Percentiles rank a stretch among this genome's conserved stretches.
phyloP scores from a whole-genome alignment of 352 stramenopile species.

The Phytopythium boreale region DNA sequence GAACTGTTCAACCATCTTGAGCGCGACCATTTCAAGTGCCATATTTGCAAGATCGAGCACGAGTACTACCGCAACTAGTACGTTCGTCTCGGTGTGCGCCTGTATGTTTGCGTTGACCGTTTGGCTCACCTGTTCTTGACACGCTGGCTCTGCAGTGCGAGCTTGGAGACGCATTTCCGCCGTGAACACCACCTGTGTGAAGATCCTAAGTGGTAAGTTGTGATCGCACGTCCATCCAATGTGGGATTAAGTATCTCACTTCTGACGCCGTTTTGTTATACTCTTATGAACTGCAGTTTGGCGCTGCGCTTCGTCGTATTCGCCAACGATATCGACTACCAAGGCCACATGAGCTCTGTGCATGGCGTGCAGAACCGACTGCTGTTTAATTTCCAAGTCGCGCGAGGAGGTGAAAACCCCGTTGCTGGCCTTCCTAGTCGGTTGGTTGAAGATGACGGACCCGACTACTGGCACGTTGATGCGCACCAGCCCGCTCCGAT shows the following conservation, averaged over 20 bases:
- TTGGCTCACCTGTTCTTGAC: background rate
- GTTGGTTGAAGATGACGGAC: slow-evolving; percentile 31
- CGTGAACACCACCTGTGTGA: slow-evolving; percentile 84
- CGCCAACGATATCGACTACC: slow-evolving; percentile 82
- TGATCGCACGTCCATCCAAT: background rate
- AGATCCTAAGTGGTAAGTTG: slow-evolving; percentile 64
- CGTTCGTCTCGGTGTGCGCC: slow-evolving; percentile 13
- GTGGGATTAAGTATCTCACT: background rate
- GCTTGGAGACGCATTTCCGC: slow-evolving; percentile 84
- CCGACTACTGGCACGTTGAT: slow-evolving; percentile 63
- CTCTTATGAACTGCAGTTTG: slow-evolving; percentile 35
- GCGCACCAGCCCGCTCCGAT: slow-evolving; percentile 18
- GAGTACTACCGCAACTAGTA: slow-evolving; percentile 91
- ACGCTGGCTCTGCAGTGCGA: slow-evolving; percentile 35
- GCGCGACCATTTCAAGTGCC: slow-evolving; percentile 89
- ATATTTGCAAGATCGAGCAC: slow-evolving; percentile 86
- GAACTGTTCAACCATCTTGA: slow-evolving; percentile 86
- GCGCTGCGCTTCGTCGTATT: slow-evolving; percentile 88
- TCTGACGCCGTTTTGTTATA: slow-evolving; percentile 9
- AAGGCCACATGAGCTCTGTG: slow-evolving; percentile 77
- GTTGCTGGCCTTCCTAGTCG: slow-evolving; percentile 27
- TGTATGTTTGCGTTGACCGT: background rate
- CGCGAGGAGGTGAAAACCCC: slow-evolving; percentile 49
- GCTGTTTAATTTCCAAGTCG: slow-evolving; percentile 75
- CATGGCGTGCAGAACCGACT: slow-evolving; percentile 74